phyloP scores from a whole-genome alignment of 2,329 filamentous ascomycete species.

The Neurospora crassa region DNA sequence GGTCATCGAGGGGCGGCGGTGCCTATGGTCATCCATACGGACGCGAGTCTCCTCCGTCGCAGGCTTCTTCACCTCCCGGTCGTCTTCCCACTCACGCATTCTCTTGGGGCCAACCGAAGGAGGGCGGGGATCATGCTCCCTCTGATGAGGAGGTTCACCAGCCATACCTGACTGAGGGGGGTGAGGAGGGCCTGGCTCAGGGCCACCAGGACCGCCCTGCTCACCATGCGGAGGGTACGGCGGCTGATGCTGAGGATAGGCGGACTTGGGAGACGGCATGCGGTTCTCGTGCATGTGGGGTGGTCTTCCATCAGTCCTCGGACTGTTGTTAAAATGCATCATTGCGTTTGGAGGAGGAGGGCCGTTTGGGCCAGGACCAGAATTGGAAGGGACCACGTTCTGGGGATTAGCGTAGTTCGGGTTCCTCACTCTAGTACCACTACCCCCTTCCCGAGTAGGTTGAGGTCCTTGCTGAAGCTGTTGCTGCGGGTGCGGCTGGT shows the following conservation, averaged over 20 bases:
- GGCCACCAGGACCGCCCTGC: slow-evolving; percentile 51
- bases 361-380: slow-evolving; percentile 29
- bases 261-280: slow-evolving; percentile 83
- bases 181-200: slow-evolving; percentile 54
- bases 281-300: slow-evolving; percentile 65
- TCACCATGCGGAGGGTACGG: slow-evolving; percentile 66
- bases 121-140: slow-evolving; percentile 63
- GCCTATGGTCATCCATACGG: slow-evolving; percentile 73
- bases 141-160: slow-evolving; percentile 56
- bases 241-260: slow-evolving; percentile 67
- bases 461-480: slow-evolving; percentile 30
- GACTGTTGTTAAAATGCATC: slow-evolving; percentile 70
- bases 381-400: slow-evolving; percentile 25
- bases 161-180: slow-evolving; percentile 44
- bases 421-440: slow-evolving; percentile 45
- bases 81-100: slow-evolving; percentile 86
- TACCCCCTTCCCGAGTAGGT: slow-evolving; percentile 31
- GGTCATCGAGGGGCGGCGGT: slow-evolving; percentile 63
- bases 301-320: slow-evolving; percentile 69
- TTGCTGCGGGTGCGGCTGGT: slow-evolving; percentile 27
- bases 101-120: slow-evolving; percentile 75
- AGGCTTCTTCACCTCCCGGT: slow-evolving; percentile 69
- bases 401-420: slow-evolving; percentile 45
- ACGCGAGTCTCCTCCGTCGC: slow-evolving; percentile 81
- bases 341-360: slow-evolving; percentile 42